Conservation (phyloP, 2,329 filamentous ascomycete species). For the Clarireedia paspali region DNA sequence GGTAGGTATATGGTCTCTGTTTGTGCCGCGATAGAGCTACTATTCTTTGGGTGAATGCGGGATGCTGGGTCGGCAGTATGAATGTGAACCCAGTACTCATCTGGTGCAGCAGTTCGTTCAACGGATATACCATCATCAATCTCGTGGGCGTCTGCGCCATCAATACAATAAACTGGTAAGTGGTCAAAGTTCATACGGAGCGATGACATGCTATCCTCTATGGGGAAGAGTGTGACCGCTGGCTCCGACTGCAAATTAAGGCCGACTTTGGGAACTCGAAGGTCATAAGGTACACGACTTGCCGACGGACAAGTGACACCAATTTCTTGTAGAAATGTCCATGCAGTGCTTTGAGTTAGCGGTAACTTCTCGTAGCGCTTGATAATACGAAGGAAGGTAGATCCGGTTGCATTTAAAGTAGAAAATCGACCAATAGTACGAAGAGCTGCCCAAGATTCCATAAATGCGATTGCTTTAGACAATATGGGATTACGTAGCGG, state of each 20-base stretch:
- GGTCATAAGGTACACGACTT: slow-evolving; percentile 54
- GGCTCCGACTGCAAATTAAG: slow-evolving; percentile 11
- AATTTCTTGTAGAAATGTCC: slow-evolving; percentile 68
- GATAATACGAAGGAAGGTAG: slow-evolving; percentile 54
- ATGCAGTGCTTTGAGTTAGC: slow-evolving; percentile 41
- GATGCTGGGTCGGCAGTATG: slow-evolving; percentile 76
- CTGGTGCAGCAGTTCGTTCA: slow-evolving; percentile 43
- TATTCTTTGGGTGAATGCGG: slow-evolving; percentile 51
- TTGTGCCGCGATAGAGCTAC: slow-evolving; percentile 52
- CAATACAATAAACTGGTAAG: slow-evolving; percentile 65
- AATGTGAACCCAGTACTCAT: slow-evolving; percentile 66
- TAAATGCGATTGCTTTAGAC: slow-evolving; percentile 36
- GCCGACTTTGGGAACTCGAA: slow-evolving; percentile 45
- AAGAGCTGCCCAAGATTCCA: slow-evolving; percentile 60
- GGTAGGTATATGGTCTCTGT: slow-evolving; percentile 53
- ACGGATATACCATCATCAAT: slow-evolving; percentile 77
- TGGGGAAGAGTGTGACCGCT: slow-evolving; percentile 30
- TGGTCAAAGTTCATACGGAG: slow-evolving; percentile 52
- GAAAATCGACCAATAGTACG: slow-evolving; percentile 45
- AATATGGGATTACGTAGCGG: slow-evolving; percentile 6
- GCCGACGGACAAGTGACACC: slow-evolving; percentile 66
- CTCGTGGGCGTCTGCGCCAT: slow-evolving; percentile 56
- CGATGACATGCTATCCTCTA: slow-evolving; percentile 39
- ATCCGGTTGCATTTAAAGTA: slow-evolving; percentile 52
- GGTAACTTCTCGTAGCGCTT: slow-evolving; percentile 47